Evolutionary conservation across 805 yeast genomes (phyloP).

Genomic region (Nakazawaea populi): DNA sequence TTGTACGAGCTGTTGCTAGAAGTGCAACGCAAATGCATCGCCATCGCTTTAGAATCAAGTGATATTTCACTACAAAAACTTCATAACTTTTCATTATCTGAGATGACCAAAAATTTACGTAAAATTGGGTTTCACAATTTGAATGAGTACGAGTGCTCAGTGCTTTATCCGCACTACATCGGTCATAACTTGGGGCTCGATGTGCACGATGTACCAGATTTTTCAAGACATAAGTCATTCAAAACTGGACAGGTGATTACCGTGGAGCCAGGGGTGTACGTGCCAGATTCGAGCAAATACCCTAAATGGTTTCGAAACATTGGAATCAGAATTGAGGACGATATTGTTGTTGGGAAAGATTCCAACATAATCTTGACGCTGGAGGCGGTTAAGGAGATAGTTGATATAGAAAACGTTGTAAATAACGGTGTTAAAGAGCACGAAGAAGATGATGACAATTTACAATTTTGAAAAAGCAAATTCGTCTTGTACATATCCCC

Average conservation of each 20-base stretch:
- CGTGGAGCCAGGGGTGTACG: conserved; percentile 92
- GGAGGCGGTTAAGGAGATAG: conserved; percentile 82
- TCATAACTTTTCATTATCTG: conserved; percentile 61
- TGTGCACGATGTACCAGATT: conserved; percentile 74
- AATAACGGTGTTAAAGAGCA: conserved; percentile 39
- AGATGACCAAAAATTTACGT: conserved; percentile 57
- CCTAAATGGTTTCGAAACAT: conserved; percentile 81
- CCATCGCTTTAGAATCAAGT: conserved; percentile 49
- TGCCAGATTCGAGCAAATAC: conserved; percentile 67
- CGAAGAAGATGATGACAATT: conserved; percentile 5
- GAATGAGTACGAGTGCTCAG: conserved; percentile 44
- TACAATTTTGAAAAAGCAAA: not conserved
- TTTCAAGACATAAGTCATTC: conserved; percentile 49
- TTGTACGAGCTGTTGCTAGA: conserved; percentile 83
- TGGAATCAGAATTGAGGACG: conserved; percentile 94
- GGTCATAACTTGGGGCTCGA: conserved; percentile 96
- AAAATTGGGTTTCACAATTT: conserved; percentile 63
- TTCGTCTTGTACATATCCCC: too few relatives aligned
- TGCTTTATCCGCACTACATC: conserved; percentile 86
- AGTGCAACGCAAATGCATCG: conserved; percentile 76
- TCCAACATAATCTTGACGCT: conserved; percentile 56
- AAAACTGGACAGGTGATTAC: conserved; percentile 79
- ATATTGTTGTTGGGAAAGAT: conserved; percentile 71
- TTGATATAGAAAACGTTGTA: conserved; percentile 70
- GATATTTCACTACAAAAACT: conserved; percentile 62